phyloP scores from a whole-genome alignment of 495 filamentous ascomycete species.

The Lasiosphaeria ovina region DNA sequence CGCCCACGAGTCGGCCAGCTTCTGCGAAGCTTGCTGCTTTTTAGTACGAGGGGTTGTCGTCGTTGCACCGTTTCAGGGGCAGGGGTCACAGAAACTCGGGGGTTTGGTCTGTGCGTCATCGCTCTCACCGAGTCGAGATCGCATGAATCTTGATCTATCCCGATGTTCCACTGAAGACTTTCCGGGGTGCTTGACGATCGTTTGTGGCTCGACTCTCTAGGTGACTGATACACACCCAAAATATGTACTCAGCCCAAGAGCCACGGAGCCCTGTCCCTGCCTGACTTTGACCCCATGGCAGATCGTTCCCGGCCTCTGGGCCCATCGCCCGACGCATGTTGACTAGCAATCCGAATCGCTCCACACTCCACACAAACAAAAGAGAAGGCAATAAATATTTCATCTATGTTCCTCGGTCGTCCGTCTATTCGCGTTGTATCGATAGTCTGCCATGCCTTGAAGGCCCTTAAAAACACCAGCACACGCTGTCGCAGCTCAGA shows the following conservation, averaged over 20 bases:
- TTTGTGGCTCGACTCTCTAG: conserved; percentile 4
- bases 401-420: not conserved
- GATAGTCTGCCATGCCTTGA: not conserved
- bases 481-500: not conserved
- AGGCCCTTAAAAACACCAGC: not conserved
- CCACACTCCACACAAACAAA: conserved; percentile 2
- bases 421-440: not conserved
- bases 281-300: not conserved
- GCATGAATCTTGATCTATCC: conserved; percentile 3
- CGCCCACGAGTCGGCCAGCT: no score
- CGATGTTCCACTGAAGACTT: conserved; percentile 4
- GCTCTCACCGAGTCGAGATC: not conserved
- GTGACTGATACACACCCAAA: conserved; percentile 1
- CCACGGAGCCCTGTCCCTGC: not conserved
- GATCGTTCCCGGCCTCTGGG: not conserved
- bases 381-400: not conserved
- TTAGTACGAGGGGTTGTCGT: not conserved
- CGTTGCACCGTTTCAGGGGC: not conserved
- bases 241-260: not conserved
- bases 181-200: conserved; percentile 15
- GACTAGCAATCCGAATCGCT: not conserved
- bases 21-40: no score
- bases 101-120: conserved; percentile 3
- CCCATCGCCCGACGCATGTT: not conserved
- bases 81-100: not conserved